These are phyloP conservation scores for Penicillium argentinense DNA, from an alignment of 495 filamentous ascomycete species.

Conservation along the genomic window DNA sequence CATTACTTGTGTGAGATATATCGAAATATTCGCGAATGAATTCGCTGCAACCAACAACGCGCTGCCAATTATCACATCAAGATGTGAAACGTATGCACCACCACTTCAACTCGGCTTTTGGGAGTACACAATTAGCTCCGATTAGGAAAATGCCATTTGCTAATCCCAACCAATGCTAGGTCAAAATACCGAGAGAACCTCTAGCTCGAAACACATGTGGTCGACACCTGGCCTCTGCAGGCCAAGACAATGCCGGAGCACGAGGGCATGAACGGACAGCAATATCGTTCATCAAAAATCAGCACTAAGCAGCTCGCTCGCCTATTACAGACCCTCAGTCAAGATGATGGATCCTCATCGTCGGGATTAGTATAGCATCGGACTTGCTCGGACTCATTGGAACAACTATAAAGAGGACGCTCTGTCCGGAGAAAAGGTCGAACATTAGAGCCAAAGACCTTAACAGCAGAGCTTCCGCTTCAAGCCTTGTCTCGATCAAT, in stretches of 20 bases:
- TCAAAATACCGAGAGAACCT: background rate
- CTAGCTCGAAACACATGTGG: background rate
- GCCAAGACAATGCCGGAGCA: conserved; percentile 1
- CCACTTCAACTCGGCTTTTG: no score
- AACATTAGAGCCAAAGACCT: background rate
- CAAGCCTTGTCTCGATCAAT: background rate
- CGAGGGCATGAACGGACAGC: background rate
- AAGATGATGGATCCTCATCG: conserved; percentile 4
- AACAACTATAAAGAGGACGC: background rate
- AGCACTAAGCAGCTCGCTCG: background rate
- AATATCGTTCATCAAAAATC: background rate
- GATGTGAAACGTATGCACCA: no score
- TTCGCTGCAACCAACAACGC: no score
- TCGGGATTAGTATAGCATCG: background rate
- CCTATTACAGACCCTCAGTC: conserved; percentile 8
- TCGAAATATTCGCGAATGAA: no score
- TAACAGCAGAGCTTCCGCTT: background rate
- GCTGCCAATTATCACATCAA: no score
- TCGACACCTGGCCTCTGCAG: background rate
- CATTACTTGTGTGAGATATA: no score
- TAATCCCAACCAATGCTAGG: background rate
- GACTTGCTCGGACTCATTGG: background rate
- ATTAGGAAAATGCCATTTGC: background rate
- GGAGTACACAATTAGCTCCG: no score
- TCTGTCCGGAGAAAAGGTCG: background rate